Base-by-base conservation (phyloP, 805 yeast genomes). In the Cyberlindnera maritima region DNA sequence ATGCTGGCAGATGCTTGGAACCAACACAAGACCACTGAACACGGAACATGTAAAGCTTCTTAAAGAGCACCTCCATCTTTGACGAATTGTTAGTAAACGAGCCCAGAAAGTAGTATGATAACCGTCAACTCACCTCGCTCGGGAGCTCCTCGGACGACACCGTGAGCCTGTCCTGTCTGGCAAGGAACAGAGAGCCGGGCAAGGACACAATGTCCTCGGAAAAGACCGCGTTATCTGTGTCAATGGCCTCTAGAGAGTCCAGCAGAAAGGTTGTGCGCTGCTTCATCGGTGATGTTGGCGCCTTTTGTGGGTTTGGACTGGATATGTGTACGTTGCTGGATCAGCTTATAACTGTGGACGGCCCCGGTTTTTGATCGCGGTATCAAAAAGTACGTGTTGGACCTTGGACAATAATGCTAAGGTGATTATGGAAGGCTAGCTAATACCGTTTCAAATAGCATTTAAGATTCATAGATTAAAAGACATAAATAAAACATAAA, bases 201-300 rank as follows among this genome's bases (percentile, higher is more conserved):
- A 57, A 34, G 9, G 42, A 43, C 23, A 59, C 48, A 2, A 42
- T 21, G 0, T 51, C 48, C 36, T 50, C 55, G 12, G 49, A 43
- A 20, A 59, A 46, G 3, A 53, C 32, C 2, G 52, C 48, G 28
- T 59, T 59, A 36, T 59, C 60, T 3, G 62, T 57, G 39, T 55
- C 61, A 18, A 59, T 56, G 5, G 55, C 25, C 19, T 56, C 52
- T 8, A 59, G 39, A 1, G 59, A 43, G 14, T 52, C 36, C 23
- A 59, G 42, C 10, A 50, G 47, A 28, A 57, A 41, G 1, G 61
- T 57, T 1, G 52, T 59, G 28, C 60, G 41, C 21, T 58, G 58
- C 26, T 46, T 55, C 42, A 52, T 54, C 47, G 36, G 38, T 39
- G 31, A 11, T 12, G 31, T 13, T 28, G 31, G 11, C n/a, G n/a